A percentile compares a stretch with the other conserved stretches of the same genome.
phyloP scores from a whole-genome alignment of 345 rosid genomes.

The Lepidium sativum region DNA sequence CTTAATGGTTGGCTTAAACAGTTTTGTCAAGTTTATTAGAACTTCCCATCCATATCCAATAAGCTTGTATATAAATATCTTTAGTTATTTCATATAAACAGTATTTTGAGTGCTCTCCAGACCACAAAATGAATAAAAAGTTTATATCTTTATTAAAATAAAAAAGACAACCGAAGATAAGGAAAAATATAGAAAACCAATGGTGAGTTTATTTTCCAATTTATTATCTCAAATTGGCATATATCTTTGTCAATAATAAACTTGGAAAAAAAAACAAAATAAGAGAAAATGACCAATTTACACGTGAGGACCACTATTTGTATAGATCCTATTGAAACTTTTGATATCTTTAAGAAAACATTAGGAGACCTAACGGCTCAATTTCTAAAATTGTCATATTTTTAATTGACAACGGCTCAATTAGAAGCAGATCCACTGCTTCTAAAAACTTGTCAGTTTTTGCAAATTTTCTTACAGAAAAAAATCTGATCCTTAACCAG shows the following conservation, averaged over 20 bases:
- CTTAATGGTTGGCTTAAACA: neutral
- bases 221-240: constrained; percentile 12
- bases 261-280: neutral
- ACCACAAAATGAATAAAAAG: constrained; percentile 15
- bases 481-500: constrained; percentile 17
- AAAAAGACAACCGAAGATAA: constrained; percentile 21
- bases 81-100: neutral
- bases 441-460: neutral
- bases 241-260: neutral
- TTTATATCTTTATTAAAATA: neutral
- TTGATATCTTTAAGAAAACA: constrained; percentile 15
- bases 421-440: too few species aligned
- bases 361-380: constrained; percentile 22
- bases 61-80: constrained; percentile 1
- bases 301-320: constrained; percentile 25
- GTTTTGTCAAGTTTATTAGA: neutral
- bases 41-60: constrained; percentile 20
- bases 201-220: constrained; percentile 1
- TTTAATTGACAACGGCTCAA: neutral
- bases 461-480: neutral
- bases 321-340: constrained; percentile 5
- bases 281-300: constrained; percentile 14
- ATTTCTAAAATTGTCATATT: constrained; percentile 5
- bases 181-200: constrained; percentile 2
- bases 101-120: constrained; percentile 5